Evolutionary conservation across 192 early-diverging fungal species (phyloP), one percentile per base, ranked within the genome.

Genomic region (Coemansia sp.): DNA sequence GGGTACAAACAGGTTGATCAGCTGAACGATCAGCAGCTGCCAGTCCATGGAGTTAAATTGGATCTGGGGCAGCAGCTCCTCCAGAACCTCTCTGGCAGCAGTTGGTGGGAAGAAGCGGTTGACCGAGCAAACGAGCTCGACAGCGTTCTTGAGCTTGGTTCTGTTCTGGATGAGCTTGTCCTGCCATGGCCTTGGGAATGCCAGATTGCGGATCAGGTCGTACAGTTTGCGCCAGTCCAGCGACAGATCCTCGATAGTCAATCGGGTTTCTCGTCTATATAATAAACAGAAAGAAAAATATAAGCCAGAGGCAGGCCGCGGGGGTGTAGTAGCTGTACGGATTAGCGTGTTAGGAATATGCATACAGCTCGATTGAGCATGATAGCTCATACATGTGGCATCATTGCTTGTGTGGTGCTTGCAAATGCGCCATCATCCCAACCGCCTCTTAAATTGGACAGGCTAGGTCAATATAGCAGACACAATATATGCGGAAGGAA

Each of bases 201-300:
- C 73, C 32, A 82, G 34, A 38, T 54, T 54, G 20, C 84, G 66
- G 49, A 89, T 82, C 58, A 86, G 71, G 16, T 89, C 84, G 80
- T 88, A 94, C 30, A 93, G 64, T 28, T 88, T 88, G 40, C 87
- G 63, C 94, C 94, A 95, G 31, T 88, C 85, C 31, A 95, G 72
- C n/a, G 75, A 67, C 6, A 95, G 60, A 49, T 87, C 85, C 12
- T 88, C 82, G 4, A 79, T 72, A 4, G 86, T 87, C 18, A 95
- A 62, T 48, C 52, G 42, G 5, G 69, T 68, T 67, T 63, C 83
- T 54, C 20, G 85, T 79, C 74, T 90, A 80, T 48, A 40, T 40
- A 50, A 25, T 17, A 12, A 32, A 16, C 30, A 32, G 14, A 32
- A n/a, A 32, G 32, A 20, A 28, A 56, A 56, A 4, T 3, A 22